Conservation (phyloP, 2,329 filamentous ascomycete genomes). For the Torrubiellomyces zombiae region DNA sequence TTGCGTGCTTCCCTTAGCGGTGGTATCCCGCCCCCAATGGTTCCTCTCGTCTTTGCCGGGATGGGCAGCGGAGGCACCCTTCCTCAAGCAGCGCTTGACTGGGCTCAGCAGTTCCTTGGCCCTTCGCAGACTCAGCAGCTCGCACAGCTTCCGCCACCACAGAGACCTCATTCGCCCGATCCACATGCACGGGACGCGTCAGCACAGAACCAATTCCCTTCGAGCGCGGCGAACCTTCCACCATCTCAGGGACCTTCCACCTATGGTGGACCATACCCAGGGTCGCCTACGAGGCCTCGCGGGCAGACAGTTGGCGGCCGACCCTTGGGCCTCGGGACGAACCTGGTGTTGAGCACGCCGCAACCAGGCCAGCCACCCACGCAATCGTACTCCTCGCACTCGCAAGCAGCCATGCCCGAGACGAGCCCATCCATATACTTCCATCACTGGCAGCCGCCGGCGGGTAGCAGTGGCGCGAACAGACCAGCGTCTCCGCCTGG, state of each 20-base stretch:
- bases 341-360: no score
- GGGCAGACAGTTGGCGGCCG: conserved; percentile 32
- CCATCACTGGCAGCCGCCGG: conserved; percentile 82
- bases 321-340: conserved; percentile 29
- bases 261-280: conserved; percentile 29
- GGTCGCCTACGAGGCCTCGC: conserved; percentile 31
- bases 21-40: conserved; percentile 57
- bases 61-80: conserved; percentile 45
- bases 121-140: conserved; percentile 31
- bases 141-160: conserved; percentile 32
- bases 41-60: conserved; percentile 59
- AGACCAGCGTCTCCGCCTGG: conserved; percentile 60
- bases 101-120: conserved; percentile 49
- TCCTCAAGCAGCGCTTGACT: conserved; percentile 45
- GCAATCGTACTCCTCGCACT: no score
- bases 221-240: conserved; percentile 12
- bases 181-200: conserved; percentile 31
- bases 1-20: conserved; percentile 49
- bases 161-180: conserved; percentile 34
- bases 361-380: no score
- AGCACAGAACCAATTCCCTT: conserved; percentile 23
- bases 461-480: conserved; percentile 38
- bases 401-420: conserved; percentile 40
- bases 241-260: conserved; percentile 19
- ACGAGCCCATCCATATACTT: conserved; percentile 70